Conservation (phyloP, 2,329 filamentous ascomycete genomes). For the Iodosphaeria phyllophila region DNA sequence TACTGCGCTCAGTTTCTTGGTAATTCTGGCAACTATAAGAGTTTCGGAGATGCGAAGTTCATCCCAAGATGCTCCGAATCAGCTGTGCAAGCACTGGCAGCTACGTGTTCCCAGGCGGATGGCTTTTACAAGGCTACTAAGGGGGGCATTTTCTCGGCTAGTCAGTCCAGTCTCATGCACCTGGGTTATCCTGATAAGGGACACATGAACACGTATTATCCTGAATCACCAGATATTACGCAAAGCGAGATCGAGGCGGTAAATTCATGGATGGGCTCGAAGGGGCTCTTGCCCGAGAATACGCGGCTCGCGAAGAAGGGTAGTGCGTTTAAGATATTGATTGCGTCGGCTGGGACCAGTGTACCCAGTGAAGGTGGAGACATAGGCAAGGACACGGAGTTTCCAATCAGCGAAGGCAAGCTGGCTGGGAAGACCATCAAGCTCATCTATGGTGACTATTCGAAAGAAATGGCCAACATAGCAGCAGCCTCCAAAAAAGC, state of each 20-base stretch:
- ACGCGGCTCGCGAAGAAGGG: constrained; percentile 55
- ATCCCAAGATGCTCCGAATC: constrained; percentile 51
- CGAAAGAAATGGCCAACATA: constrained; percentile 51
- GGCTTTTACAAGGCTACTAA: constrained; percentile 48
- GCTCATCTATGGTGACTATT: constrained; percentile 58
- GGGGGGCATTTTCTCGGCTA: constrained; percentile 53
- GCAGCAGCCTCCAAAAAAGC: constrained; percentile 49
- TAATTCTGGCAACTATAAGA: constrained; percentile 73
- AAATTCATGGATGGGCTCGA: constrained; percentile 54
- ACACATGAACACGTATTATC: constrained; percentile 71
- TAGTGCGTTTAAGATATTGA: constrained; percentile 47
- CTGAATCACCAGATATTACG: constrained; percentile 54
- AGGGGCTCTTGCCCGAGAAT: constrained; percentile 57
- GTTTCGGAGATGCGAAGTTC: constrained; percentile 73
- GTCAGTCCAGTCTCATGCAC: constrained; percentile 48
- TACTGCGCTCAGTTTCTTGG: constrained; percentile 65
- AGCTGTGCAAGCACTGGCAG: constrained; percentile 45
- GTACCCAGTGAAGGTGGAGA: constrained; percentile 47
- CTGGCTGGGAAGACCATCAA: constrained; percentile 50
- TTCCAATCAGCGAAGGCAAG: constrained; percentile 36
- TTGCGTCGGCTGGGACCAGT: constrained; percentile 46
- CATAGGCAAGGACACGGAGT: constrained; percentile 45
- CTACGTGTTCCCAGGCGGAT: constrained; percentile 38
- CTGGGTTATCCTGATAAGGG: constrained; percentile 57
- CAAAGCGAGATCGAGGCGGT: constrained; percentile 57